Conservation (phyloP, 768 basidiomycete species). For the Crepidotus variabilis region DNA sequence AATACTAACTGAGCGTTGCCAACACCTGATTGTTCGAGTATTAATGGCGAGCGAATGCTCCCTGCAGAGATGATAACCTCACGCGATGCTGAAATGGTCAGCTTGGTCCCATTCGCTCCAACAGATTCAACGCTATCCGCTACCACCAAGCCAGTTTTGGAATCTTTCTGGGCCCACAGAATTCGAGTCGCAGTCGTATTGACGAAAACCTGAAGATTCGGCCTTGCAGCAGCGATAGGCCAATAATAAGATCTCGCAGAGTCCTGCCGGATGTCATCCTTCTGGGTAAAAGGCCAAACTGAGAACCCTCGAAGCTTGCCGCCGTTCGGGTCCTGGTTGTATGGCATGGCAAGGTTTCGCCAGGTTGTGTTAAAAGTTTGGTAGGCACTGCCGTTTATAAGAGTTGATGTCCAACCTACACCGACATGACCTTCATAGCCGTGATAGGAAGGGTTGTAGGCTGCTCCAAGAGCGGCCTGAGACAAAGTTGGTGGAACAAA, state of each 20-base stretch:
- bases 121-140: background rate
- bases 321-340: background rate
- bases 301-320: background rate
- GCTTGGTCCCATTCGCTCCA: background rate
- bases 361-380: background rate
- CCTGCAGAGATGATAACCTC: constrained; percentile 2
- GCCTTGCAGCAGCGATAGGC: background rate
- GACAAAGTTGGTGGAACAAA: background rate
- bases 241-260: background rate
- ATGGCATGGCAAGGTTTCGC: background rate
- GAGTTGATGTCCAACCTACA: background rate
- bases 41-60: background rate
- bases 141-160: background rate
- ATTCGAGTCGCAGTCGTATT: background rate
- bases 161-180: background rate
- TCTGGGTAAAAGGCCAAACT: background rate
- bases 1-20: background rate
- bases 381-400: background rate
- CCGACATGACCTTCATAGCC: background rate
- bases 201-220: background rate
- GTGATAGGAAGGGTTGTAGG: background rate
- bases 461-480: background rate
- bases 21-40: constrained; percentile 1
- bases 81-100: background rate
- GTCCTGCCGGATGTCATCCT: background rate